These are phyloP conservation scores for Thielaviopsis euricoi DNA, from an alignment of 2,329 filamentous ascomycete species.

Conservation along the genomic window DNA sequence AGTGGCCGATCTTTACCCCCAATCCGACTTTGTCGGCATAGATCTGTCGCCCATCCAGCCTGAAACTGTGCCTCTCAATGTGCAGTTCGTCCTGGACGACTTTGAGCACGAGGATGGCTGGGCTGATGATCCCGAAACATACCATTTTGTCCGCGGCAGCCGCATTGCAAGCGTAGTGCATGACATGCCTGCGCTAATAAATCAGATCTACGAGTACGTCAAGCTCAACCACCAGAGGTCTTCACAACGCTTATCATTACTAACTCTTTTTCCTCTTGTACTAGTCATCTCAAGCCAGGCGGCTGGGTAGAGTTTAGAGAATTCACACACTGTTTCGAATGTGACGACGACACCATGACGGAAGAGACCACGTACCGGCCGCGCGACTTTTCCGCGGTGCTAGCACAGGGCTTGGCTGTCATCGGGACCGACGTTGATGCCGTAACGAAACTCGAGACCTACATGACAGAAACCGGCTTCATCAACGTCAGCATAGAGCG, in stretches of 20 bases:
- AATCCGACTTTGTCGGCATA: conserved; percentile 28
- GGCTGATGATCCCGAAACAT: conserved; percentile 27
- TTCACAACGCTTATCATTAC: background rate
- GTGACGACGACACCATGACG: conserved; percentile 28
- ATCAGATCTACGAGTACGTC: conserved; percentile 26
- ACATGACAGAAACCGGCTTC: conserved; percentile 27
- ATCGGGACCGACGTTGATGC: conserved; percentile 27
- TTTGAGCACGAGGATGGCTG: conserved; percentile 34
- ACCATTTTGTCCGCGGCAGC: conserved; percentile 34
- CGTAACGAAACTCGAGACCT: conserved; percentile 20
- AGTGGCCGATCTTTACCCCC: conserved; percentile 33
- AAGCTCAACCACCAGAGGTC: background rate
- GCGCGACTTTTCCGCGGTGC: conserved; percentile 27
- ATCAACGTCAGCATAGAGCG: conserved; percentile 22
- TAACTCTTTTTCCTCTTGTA: too few relatives aligned
- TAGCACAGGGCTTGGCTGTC: conserved; percentile 24
- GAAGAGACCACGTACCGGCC: conserved; percentile 26
- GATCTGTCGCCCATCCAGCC: conserved; percentile 37
- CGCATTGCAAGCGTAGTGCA: conserved; percentile 29
- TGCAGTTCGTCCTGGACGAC: conserved; percentile 35
- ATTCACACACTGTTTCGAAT: conserved; percentile 23
- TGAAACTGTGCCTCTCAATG: conserved; percentile 32
- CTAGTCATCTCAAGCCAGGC: conserved; percentile 33
- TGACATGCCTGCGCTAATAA: conserved; percentile 24
- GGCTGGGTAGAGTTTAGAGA: conserved; percentile 35